Conservation (phyloP, 805 yeast genomes). For the Torulaspora maleeae region DNA sequence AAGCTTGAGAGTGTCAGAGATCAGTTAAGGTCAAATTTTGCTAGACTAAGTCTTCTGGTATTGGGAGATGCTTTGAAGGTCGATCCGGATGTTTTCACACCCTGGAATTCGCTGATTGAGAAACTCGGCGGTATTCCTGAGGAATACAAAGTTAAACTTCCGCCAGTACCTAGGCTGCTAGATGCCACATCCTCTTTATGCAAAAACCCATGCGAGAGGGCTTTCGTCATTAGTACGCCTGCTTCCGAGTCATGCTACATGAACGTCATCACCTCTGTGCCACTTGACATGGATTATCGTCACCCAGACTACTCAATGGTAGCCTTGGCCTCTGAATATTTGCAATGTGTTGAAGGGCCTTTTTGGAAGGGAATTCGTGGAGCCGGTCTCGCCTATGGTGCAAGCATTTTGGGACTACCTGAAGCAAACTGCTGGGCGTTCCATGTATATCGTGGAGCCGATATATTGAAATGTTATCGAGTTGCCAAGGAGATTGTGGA, state of each 20-base stretch:
- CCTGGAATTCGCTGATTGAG: slow-evolving; percentile 23
- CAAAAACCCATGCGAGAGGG: slow-evolving; percentile 43
- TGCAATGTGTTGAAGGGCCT: slow-evolving; percentile 92
- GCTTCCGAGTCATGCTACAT: slow-evolving; percentile 80
- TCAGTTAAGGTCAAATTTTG: slow-evolving; percentile 44
- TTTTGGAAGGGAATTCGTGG: slow-evolving; percentile 96
- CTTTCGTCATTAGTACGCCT: slow-evolving; percentile 66
- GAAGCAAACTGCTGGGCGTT: slow-evolving; percentile 68
- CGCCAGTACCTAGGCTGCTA: slow-evolving; percentile 49
- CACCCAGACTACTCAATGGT: slow-evolving; percentile 65
- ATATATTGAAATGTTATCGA: slow-evolving; percentile 56
- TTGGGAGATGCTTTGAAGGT: slow-evolving; percentile 61
- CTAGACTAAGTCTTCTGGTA: slow-evolving; percentile 63
- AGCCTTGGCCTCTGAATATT: slow-evolving; percentile 65
- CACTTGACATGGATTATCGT: slow-evolving; percentile 40
- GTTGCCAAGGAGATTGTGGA: slow-evolving; percentile 63
- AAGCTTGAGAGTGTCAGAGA: slow-evolving; percentile 44
- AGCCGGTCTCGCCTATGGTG: slow-evolving; percentile 90
- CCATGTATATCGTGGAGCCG: slow-evolving; percentile 77
- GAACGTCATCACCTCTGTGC: slow-evolving; percentile 54
- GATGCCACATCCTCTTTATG: slow-evolving; percentile 57
- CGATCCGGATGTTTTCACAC: slow-evolving; percentile 24
- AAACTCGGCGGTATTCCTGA: slow-evolving; percentile 11
- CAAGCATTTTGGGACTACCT: slow-evolving; percentile 50
- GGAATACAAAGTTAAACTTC: slow-evolving; percentile 14